Evolutionary conservation across 805 yeast species (phyloP).

Genomic region (Myxozyma geophila): DNA sequence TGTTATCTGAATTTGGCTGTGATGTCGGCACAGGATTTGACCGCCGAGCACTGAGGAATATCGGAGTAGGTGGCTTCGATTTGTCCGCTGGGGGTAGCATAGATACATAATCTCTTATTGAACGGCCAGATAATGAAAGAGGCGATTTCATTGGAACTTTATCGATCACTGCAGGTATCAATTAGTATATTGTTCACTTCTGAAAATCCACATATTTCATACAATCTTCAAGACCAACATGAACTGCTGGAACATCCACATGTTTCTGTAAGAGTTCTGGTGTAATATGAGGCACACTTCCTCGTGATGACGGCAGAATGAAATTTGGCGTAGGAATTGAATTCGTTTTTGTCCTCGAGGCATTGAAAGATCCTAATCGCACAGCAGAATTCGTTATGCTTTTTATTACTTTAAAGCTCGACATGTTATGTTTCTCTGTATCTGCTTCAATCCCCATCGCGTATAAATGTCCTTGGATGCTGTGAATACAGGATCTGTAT

Average conservation of each 20-base stretch:
- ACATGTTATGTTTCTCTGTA: neutral
- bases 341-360: slow-evolving; percentile 7
- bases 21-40: slow-evolving; percentile 42
- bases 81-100: slow-evolving; percentile 39
- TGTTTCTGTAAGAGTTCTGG: slow-evolving; percentile 46
- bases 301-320: slow-evolving; percentile 47
- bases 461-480: neutral
- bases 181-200: neutral
- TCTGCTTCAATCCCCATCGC: slow-evolving; percentile 2
- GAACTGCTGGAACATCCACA: slow-evolving; percentile 38
- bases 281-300: slow-evolving; percentile 50
- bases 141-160: slow-evolving; percentile 36
- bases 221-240: slow-evolving; percentile 48
- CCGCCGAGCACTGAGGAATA: slow-evolving; percentile 43
- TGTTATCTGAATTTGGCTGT: slow-evolving; percentile 45
- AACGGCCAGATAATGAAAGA: slow-evolving; percentile 20
- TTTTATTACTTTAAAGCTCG: slow-evolving; percentile 8
- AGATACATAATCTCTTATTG: slow-evolving; percentile 36
- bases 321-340: slow-evolving; percentile 31
- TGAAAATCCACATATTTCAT: slow-evolving; percentile 12
- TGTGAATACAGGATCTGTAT: neutral
- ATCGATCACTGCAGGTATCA: slow-evolving; percentile 41
- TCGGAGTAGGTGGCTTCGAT: slow-evolving; percentile 30
- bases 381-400: slow-evolving; percentile 5
- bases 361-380: slow-evolving; percentile 8